These are phyloP conservation scores for Bonia amplexicaulis DNA, from an alignment of 176 grass and related monocot genomes.

Conservation along the genomic window DNA sequence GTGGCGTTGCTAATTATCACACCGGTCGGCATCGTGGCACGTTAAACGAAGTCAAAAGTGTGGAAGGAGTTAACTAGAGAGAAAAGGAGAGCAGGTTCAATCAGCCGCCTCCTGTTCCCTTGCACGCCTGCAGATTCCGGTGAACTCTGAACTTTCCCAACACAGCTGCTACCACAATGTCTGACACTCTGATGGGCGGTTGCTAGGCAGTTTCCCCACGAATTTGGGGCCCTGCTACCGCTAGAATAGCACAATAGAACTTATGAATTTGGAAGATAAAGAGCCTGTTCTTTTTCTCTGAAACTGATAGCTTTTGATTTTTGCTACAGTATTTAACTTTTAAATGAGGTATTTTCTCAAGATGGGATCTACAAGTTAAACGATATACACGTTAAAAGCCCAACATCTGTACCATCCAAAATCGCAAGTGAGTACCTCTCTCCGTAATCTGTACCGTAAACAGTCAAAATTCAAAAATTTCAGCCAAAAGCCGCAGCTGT, in stretches of 20 bases:
- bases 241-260: background rate
- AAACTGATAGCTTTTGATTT: no score
- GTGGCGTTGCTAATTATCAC: background rate
- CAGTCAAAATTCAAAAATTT: no score
- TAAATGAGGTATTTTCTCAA: no score
- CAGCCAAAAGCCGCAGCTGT: no score
- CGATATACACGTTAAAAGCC: no score
- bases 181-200: background rate
- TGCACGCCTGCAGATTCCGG: background rate
- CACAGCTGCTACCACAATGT: background rate
- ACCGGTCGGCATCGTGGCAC: background rate
- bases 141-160: background rate
- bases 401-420: no score
- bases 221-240: background rate
- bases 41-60: constrained; percentile 2
- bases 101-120: background rate
- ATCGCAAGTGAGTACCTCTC: no score
- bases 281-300: no score
- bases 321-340: no score
- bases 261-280: background rate
- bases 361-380: no score
- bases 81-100: background rate
- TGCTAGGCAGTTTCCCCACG: background rate
- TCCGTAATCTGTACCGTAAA: no score
- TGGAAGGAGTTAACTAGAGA: background rate